phyloP scores from a whole-genome alignment of 2,329 filamentous ascomycete species.

The Colletotrichum destructivum region DNA sequence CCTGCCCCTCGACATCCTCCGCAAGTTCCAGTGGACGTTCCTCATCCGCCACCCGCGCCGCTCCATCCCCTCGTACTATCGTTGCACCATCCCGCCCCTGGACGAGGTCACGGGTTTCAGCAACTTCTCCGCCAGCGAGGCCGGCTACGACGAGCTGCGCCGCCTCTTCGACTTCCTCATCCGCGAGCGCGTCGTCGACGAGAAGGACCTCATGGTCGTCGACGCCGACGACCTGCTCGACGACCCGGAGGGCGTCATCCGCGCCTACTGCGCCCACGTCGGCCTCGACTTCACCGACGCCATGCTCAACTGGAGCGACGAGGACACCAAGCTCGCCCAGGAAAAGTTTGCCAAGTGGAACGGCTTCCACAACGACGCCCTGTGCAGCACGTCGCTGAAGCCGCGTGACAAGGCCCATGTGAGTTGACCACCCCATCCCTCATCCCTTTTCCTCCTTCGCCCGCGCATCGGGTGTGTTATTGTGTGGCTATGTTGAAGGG shows the following conservation, averaged over 20 bases:
- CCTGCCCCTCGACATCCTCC: conserved; percentile 80
- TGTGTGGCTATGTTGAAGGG: too few relatives aligned
- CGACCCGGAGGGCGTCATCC: conserved; percentile 81
- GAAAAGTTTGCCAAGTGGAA: conserved; percentile 95
- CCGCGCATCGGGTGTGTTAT: background rate
- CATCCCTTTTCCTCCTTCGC: conserved; percentile 7
- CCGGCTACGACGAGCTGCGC: conserved; percentile 91
- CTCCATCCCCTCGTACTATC: conserved; percentile 93
- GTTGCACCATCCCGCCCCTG: conserved; percentile 92
- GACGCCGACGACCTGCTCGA: conserved; percentile 96
- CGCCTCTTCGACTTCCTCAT: conserved; percentile 89
- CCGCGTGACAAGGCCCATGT: conserved; percentile 76
- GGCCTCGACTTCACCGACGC: conserved; percentile 81
- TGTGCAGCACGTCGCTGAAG: conserved; percentile 83
- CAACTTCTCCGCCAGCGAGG: conserved; percentile 88
- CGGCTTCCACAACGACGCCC: conserved; percentile 96
- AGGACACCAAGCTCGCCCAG: conserved; percentile 80
- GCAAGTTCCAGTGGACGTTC: conserved; percentile 93
- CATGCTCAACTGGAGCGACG: conserved; percentile 90
- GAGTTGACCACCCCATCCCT: conserved; percentile 49
- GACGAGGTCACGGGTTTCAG: conserved; percentile 87
- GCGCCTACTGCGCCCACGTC: conserved; percentile 85
- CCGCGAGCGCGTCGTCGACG: conserved; percentile 78
- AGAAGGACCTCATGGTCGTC: conserved; percentile 83
- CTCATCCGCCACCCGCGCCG: conserved; percentile 95